phyloP scores from a whole-genome alignment of 345 rosid species.

The Firmiana major region DNA sequence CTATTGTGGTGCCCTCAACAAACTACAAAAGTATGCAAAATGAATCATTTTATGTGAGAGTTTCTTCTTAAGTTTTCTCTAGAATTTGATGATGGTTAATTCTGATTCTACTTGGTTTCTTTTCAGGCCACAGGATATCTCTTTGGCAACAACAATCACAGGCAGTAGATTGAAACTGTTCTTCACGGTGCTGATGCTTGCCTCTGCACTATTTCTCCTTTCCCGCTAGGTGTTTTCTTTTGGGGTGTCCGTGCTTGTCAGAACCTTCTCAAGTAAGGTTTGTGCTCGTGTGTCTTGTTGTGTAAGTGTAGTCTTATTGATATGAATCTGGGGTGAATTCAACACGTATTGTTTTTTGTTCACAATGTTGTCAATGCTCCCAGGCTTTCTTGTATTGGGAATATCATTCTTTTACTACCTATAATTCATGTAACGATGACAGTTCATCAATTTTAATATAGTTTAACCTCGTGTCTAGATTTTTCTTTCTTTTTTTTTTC shows the following conservation, averaged over 20 bases:
- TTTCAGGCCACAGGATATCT: conserved; percentile 74
- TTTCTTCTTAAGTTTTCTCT: background rate
- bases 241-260: conserved; percentile 11
- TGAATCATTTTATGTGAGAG: background rate
- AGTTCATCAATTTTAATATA: conserved; percentile 35
- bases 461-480: conserved; percentile 14
- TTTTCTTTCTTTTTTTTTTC: background rate
- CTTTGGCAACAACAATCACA: conserved; percentile 35
- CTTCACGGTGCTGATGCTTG: conserved; percentile 31
- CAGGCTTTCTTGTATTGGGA: conserved; percentile 22
- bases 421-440: conserved; percentile 27
- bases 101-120: conserved; percentile 13
- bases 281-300: conserved; percentile 35
- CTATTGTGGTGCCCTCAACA: conserved; percentile 74
- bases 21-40: conserved; percentile 64
- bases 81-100: background rate
- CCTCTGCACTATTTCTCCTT: conserved; percentile 20
- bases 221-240: conserved; percentile 15
- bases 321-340: conserved; percentile 27
- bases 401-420: conserved; percentile 42
- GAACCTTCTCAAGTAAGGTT: conserved; percentile 23
- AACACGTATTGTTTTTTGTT: conserved; percentile 15
- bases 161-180: conserved; percentile 23
- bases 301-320: conserved; percentile 35
- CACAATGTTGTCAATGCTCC: conserved; percentile 11